Evolutionary conservation across 148 eudicot genomes (phyloP), one percentile per base, ranked within the genome.

Genomic region (Cornus controversa): DNA sequence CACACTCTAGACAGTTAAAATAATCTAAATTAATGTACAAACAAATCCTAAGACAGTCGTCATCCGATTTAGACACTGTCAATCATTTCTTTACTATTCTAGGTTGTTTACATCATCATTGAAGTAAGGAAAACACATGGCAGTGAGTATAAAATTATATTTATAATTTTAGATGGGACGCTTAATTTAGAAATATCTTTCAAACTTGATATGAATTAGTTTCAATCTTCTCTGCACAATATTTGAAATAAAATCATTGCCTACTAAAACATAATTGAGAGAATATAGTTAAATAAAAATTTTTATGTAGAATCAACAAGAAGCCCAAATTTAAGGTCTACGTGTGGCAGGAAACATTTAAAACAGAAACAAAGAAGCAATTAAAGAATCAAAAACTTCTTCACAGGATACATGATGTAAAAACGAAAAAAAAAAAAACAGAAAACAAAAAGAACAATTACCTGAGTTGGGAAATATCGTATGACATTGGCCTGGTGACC

Each of bases 381-480:
- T 36, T 57, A n/a, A 64, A 14, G 36, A 66, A 34, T 68, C 27
- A 47, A 42, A 70, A 53, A n/a, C 64, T 47, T 0, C 13, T n/a
- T n/a, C n/a, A n/a, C n/a, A n/a, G n/a, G n/a, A n/a, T n/a, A n/a
- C n/a, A n/a, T n/a, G n/a, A n/a, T n/a, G n/a, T n/a, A n/a, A n/a
- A n/a, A n/a, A n/a, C n/a, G n/a, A n/a, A 40, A 40, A 40, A 3
- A 6, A 40, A 40, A 3, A 40, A 40, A 40, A 40, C 1, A 8
- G 45, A 9, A 1, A 9, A 40, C 8, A 40, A 9, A 40, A 6
- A 40, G 45, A 40, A 31, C 34, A 22, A 42, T 31, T 40, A 92
- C 99, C 99, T 96, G 99, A 66, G 99, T 96, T 8, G 99, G 99
- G 65, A 96, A 96, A 77, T 96, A 96, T 29, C 99, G 87, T 67